These are phyloP conservation scores for Pichia thaimueangensis DNA, from an alignment of 805 yeast genomes.

Conservation along the genomic window DNA sequence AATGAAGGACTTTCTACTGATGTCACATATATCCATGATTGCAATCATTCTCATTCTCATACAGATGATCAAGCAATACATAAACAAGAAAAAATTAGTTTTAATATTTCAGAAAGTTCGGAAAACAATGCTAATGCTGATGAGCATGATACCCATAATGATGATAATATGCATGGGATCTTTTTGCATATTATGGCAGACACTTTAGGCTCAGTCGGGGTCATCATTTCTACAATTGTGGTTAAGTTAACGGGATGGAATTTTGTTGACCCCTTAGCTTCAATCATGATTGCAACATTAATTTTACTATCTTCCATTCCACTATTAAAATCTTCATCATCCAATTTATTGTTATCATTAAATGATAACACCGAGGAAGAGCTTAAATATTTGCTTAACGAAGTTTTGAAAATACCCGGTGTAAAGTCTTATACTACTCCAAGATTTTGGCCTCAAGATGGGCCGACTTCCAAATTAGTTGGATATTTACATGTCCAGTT, in stretches of 20 bases:
- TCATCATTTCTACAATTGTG: slow-evolving; percentile 80
- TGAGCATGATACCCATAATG: slow-evolving; percentile 20
- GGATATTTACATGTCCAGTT: slow-evolving; percentile 84
- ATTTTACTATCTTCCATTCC: slow-evolving; percentile 83
- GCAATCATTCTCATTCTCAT: background rate
- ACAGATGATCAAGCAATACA: background rate
- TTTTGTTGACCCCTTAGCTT: slow-evolving; percentile 89
- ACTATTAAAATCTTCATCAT: slow-evolving; percentile 71
- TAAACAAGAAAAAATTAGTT: background rate
- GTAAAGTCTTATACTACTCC: slow-evolving; percentile 83
- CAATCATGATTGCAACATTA: slow-evolving; percentile 75
- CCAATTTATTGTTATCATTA: slow-evolving; percentile 60
- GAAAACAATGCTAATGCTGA: slow-evolving; percentile 13
- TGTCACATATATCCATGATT: too few relatives aligned
- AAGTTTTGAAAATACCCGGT: slow-evolving; percentile 66
- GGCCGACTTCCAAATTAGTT: slow-evolving; percentile 34
- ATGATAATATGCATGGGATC: slow-evolving; percentile 86
- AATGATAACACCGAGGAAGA: slow-evolving; percentile 46
- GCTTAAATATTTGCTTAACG: slow-evolving; percentile 60
- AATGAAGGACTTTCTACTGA: background rate
- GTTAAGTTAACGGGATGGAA: slow-evolving; percentile 61
- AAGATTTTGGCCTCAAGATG: slow-evolving; percentile 74
- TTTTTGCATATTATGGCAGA: slow-evolving; percentile 93
- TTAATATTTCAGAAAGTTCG: background rate
- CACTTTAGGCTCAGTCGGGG: slow-evolving; percentile 95